These are phyloP conservation scores for Nothophaeocryptopus gaeumannii DNA, from an alignment of 2,329 filamentous ascomycete genomes.

Conservation along the genomic window DNA sequence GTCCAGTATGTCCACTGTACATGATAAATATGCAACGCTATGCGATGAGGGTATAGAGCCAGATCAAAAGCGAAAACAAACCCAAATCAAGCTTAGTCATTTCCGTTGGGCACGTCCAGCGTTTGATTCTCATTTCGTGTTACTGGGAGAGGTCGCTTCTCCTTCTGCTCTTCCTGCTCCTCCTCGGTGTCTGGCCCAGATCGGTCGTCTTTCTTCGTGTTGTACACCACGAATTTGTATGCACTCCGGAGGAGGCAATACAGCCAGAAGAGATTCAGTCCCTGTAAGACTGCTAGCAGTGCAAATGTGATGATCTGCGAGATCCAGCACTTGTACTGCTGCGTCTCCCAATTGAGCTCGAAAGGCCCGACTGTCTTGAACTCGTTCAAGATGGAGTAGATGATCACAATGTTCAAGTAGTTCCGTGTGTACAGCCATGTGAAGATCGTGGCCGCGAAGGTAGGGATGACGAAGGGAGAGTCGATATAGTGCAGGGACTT, in stretches of 20 bases:
- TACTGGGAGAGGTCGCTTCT: too few relatives aligned
- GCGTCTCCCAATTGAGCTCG: conserved; percentile 69
- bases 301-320: conserved; percentile 64
- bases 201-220: too few relatives aligned
- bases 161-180: too few relatives aligned
- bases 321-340: conserved; percentile 74
- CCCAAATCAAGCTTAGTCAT: too few relatives aligned
- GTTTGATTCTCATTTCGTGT: too few relatives aligned
- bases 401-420: neutral
- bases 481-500: neutral
- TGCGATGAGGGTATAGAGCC: too few relatives aligned
- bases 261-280: conserved; percentile 78
- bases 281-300: conserved; percentile 66
- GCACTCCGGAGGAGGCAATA: conserved; percentile 73
- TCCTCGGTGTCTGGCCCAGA: too few relatives aligned
- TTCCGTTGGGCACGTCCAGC: too few relatives aligned
- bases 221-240: conserved; percentile 46
- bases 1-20: too few relatives aligned
- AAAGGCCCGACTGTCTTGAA: conserved; percentile 73
- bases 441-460: neutral
- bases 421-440: neutral
- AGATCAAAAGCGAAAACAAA: too few relatives aligned
- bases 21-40: too few relatives aligned
- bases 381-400: conserved; percentile 39
- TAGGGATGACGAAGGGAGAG: neutral